These are phyloP conservation scores for Diospyros lotus DNA, from an alignment of 148 eudicot species.

Conservation along the genomic window DNA sequence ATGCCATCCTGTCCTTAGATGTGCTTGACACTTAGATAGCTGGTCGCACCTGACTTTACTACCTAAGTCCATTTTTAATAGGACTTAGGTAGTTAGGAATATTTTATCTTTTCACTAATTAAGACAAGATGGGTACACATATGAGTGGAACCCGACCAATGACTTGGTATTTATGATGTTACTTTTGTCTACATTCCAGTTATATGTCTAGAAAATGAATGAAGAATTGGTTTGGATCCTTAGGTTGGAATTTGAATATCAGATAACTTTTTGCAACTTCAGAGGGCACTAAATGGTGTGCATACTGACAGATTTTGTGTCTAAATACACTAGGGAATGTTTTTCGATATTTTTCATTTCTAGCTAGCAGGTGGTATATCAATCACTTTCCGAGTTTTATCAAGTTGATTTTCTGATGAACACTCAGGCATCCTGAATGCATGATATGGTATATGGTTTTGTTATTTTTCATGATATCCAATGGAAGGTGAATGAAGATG, in stretches of 20 bases:
- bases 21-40: too few relatives aligned
- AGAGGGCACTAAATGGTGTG: background rate
- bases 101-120: background rate
- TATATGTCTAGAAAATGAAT: background rate
- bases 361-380: too few relatives aligned
- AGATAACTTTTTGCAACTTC: background rate
- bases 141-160: background rate
- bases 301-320: too few relatives aligned
- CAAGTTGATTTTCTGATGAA: conserved; percentile 2
- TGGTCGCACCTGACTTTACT: too few relatives aligned
- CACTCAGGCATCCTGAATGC: background rate
- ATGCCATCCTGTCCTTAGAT: too few relatives aligned
- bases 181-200: background rate
- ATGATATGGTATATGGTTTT: background rate
- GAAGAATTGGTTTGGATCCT: too few relatives aligned
- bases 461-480: background rate
- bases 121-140: background rate
- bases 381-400: background rate
- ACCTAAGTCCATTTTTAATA: too few relatives aligned
- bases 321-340: too few relatives aligned
- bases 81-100: too few relatives aligned
- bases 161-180: background rate
- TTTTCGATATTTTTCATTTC: too few relatives aligned
- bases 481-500: background rate
- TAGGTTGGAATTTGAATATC: background rate